Evolutionary conservation across 176 grass and related monocot species (phyloP).

Genomic region (Tuctoria greenei): DNA sequence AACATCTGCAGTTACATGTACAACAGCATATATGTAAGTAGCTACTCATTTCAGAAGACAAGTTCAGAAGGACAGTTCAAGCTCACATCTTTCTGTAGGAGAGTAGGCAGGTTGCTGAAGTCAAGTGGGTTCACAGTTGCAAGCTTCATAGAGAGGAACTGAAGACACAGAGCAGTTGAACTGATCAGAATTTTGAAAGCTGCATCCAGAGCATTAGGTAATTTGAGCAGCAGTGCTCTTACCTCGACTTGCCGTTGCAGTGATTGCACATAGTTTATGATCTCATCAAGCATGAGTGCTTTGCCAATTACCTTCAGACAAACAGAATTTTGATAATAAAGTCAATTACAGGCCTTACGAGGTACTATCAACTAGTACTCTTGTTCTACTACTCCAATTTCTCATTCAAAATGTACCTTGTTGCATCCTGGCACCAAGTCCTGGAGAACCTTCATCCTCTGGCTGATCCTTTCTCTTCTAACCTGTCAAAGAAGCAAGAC

Average conservation of each 20-base stretch:
- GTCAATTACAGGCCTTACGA: constrained; percentile 20
- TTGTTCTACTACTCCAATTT: neutral
- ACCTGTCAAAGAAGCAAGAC: constrained; percentile 46
- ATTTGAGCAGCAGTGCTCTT: neutral
- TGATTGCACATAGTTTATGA: constrained; percentile 92
- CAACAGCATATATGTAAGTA: neutral
- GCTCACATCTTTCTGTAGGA: constrained; percentile 83
- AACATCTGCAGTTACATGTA: constrained; percentile 56
- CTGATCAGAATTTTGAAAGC: constrained; percentile 29
- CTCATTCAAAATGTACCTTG: constrained; percentile 54
- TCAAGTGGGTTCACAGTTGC: constrained; percentile 93
- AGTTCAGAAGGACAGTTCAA: neutral
- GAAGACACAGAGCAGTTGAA: constrained; percentile 13
- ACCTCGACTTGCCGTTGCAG: constrained; percentile 91
- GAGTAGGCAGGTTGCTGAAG: constrained; percentile 64
- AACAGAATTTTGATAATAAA: constrained; percentile 4
- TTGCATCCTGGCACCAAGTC: constrained; percentile 91
- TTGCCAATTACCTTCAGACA: constrained; percentile 74
- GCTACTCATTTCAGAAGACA: neutral
- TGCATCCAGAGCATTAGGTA: neutral
- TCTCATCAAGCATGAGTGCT: constrained; percentile 92
- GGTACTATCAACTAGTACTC: too few relatives aligned
- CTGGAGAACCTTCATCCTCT: constrained; percentile 89
- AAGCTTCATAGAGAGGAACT: constrained; percentile 99
- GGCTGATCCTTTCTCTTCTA: constrained; percentile 84